phyloP scores from a whole-genome alignment of 192 early-diverging fungal genomes.

The Linnemannia elongata region DNA sequence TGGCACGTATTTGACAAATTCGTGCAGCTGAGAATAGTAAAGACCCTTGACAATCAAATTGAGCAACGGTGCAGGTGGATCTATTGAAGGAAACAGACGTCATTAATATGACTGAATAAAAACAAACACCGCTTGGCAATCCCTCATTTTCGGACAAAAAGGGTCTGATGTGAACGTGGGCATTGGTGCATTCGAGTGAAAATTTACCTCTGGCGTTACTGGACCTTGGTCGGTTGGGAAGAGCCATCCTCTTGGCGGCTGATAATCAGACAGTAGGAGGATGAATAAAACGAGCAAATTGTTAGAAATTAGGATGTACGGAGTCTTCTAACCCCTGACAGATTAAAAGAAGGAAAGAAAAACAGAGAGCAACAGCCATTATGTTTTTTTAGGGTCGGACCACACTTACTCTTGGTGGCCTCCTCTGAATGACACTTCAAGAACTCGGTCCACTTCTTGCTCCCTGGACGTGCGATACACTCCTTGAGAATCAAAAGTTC shows the following conservation, averaged over 20 bases:
- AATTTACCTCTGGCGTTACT: constrained; percentile 46
- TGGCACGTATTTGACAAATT: constrained; percentile 53
- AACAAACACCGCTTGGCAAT: background rate
- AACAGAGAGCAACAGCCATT: background rate
- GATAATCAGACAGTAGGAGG: background rate
- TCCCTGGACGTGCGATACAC: constrained; percentile 48
- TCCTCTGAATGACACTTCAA: constrained; percentile 49
- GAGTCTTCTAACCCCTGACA: background rate
- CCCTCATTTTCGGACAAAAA: background rate
- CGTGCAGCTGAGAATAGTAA: constrained; percentile 54
- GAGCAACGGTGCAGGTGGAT: constrained; percentile 41
- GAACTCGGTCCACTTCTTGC: constrained; percentile 53
- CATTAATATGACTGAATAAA: background rate
- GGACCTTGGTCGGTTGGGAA: constrained; percentile 46
- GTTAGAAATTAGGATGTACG: background rate
- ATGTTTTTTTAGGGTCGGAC: background rate
- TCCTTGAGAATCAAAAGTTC: constrained; percentile 52
- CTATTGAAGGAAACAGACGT: constrained; percentile 7
- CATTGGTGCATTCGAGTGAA: no score
- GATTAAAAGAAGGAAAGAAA: background rate
- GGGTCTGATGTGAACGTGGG: background rate
- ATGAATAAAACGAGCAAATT: background rate
- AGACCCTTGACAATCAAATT: constrained; percentile 54
- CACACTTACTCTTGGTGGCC: constrained; percentile 45
- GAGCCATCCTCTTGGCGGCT: constrained; percentile 53